These are phyloP conservation scores for Baudoinia panamericana DNA, from an alignment of 495 filamentous ascomycete species.

Conservation along the genomic window DNA sequence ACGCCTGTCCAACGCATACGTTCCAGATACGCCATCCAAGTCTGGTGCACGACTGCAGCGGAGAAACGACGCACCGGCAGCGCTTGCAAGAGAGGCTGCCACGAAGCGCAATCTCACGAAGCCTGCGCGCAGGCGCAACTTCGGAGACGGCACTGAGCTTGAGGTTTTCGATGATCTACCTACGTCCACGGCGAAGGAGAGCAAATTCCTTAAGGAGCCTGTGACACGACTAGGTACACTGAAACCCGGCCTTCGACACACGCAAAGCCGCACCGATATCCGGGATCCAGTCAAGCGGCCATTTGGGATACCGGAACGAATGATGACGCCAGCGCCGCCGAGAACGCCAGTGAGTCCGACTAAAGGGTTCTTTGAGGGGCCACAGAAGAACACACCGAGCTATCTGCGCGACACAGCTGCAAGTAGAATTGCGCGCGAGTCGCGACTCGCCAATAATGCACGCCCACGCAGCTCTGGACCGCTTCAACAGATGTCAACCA, in stretches of 20 bases:
- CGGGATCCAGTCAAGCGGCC: constrained; percentile 15
- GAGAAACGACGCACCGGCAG: constrained; percentile 29
- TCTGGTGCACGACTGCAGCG: constrained; percentile 18
- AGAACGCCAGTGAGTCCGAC: constrained; percentile 38
- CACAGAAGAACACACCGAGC: constrained; percentile 48
- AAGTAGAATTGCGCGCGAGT: constrained; percentile 76
- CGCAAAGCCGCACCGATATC: constrained; percentile 18
- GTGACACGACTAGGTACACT: constrained; percentile 56
- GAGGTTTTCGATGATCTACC: constrained; percentile 92
- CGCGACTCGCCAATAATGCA: constrained; percentile 35
- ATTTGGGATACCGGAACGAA: constrained; percentile 16
- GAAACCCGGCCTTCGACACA: constrained; percentile 32
- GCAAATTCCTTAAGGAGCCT: constrained; percentile 69
- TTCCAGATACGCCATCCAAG: constrained; percentile 34
- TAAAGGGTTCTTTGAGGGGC: constrained; percentile 26
- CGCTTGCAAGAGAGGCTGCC: constrained; percentile 42
- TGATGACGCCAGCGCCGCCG: constrained; percentile 39
- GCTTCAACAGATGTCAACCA: constrained; percentile 36
- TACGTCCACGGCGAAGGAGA: constrained; percentile 70
- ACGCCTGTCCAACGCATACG: constrained; percentile 37
- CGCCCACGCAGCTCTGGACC: constrained; percentile 35
- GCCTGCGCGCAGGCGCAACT: constrained; percentile 56
- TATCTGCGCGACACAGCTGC: constrained; percentile 93
- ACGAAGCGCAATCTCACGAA: constrained; percentile 56
- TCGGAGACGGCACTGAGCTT: constrained; percentile 83